Percentiles rank a stretch among this genome's conserved stretches.
These are phyloP conservation scores for Gossypium schwendimanii DNA, from an alignment of 441 rosid species.

Conservation along the genomic window DNA sequence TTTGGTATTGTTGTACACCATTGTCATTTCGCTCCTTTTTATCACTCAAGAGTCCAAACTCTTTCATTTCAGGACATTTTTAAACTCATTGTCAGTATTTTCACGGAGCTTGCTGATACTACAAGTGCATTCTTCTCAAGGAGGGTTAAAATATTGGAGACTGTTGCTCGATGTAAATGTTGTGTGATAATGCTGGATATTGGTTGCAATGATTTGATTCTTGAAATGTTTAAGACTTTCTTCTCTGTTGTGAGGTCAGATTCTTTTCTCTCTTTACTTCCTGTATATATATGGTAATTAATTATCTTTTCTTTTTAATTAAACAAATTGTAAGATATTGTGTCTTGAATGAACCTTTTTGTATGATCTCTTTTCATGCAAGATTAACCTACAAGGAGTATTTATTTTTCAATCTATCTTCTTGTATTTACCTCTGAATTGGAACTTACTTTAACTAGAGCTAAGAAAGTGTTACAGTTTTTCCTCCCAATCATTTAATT, in stretches of 20 bases:
- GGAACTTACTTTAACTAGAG: neutral
- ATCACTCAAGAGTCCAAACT: neutral
- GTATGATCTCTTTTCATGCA: neutral
- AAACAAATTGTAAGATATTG: neutral
- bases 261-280: conserved; percentile 13
- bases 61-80: conserved; percentile 55
- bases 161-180: conserved; percentile 62
- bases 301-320: neutral
- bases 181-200: conserved; percentile 72
- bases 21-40: neutral
- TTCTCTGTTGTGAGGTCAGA: conserved; percentile 73
- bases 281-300: neutral
- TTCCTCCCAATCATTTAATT: neutral
- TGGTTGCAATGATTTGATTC: conserved; percentile 54
- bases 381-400: neutral
- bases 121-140: conserved; percentile 58
- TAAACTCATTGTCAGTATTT: conserved; percentile 49
- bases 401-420: neutral
- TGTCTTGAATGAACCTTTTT: conserved; percentile 8
- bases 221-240: conserved; percentile 68
- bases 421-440: neutral
- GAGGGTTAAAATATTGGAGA: conserved; percentile 83
- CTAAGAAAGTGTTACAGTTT: neutral
- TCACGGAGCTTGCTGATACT: conserved; percentile 61
- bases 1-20: neutral